Base-by-base conservation (phyloP, 83 land plant genomes). In the Picea mariana region DNA sequence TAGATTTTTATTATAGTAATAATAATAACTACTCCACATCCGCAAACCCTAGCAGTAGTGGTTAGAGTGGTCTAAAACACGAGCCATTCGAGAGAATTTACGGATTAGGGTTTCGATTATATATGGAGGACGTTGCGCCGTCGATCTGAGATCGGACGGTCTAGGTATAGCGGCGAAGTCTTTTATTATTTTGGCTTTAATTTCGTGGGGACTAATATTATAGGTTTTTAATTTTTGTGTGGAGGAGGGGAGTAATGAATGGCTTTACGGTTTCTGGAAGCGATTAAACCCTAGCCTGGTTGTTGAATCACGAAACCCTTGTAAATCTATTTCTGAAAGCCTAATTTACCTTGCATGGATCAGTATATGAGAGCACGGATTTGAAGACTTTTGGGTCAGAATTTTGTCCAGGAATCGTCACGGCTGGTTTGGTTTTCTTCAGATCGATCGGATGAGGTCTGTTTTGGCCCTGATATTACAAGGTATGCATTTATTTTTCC, bases 221-320 rank as follows among this genome's bases (percentile, higher is more conserved):
- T 55, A 5, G 4, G 18, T 76, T 23, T 76, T 49, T 52, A 23
- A 5, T 52, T 12, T 52, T 21, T 23, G n/a, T 40, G 75, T 18
- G 75, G 75, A 71, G 75, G 75, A 40, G 75, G 9, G 13, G 15
- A 40, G 8, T 8, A 71, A 40, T 20, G 58, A 55, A 3, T 38
- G 62, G 78, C 62, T 76, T 76, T 55, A 76, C 78, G 23, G 60
- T 76, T 76, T 76, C 78, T 76, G 78, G 38, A 76, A n/a, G 78
- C 31, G 62, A 76, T 55, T 76, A 76, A 76, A 76, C 78, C 78
- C 78, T 76, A 26, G 31, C 26, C 26, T 15, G 78, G 31, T 8
- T 76, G 62, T 13, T 40, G 75, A 71, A 38, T 71, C 75, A 18
- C 20, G 9, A 71, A 71, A 40, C 8, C 20, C 21, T 40, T 18